Base-by-base conservation (phyloP, 164 flowering plant species). In the Chloranthus sessilifolius region DNA sequence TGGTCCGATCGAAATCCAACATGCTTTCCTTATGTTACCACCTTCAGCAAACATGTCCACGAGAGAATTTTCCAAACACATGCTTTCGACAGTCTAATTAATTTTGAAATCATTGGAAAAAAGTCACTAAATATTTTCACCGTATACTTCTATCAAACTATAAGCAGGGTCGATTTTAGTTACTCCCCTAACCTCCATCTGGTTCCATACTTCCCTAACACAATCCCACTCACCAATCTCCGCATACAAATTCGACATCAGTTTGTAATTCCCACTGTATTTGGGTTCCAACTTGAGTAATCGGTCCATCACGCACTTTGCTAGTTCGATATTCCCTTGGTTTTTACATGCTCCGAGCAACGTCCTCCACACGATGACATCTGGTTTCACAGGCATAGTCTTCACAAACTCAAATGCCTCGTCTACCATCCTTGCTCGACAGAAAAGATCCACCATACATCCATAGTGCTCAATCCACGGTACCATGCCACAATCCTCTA, bases 41-140 rank as follows among this genome's bases (percentile, higher is more conserved):
- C 73, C 70, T 67, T 67, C 70, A 3, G 73, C 59, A 62, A 70
- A 64, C 78, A 74, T 74, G 43, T 62, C 75, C 35, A 70, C 62
- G 5, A 74, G 63, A 47, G 72, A 65, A 67, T 70, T 74, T 48
- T 65, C 33, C 2, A 74, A 34, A 22, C 15, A 6, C 24, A 30
- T 42, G 29, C 39, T 44, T 36, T 40, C 39, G n/a, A n/a, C n/a
- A n/a, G n/a, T n/a, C n/a, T n/a, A n/a, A n/a, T n/a, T n/a, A n/a
- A n/a, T n/a, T n/a, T n/a, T n/a, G n/a, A n/a, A n/a, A n/a, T n/a
- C n/a, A n/a, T n/a, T n/a, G n/a, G n/a, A n/a, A n/a, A n/a, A n/a
- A n/a, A n/a, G 23, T 47, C 17, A 28, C 21, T 21, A 14, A 9
- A 23, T 17, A 20, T 23, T 33, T 49, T 12, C 10, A n/a, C 8